These are phyloP conservation scores for Emericellopsis atlantica DNA, from an alignment of 2,329 filamentous ascomycete species.

Conservation along the genomic window DNA sequence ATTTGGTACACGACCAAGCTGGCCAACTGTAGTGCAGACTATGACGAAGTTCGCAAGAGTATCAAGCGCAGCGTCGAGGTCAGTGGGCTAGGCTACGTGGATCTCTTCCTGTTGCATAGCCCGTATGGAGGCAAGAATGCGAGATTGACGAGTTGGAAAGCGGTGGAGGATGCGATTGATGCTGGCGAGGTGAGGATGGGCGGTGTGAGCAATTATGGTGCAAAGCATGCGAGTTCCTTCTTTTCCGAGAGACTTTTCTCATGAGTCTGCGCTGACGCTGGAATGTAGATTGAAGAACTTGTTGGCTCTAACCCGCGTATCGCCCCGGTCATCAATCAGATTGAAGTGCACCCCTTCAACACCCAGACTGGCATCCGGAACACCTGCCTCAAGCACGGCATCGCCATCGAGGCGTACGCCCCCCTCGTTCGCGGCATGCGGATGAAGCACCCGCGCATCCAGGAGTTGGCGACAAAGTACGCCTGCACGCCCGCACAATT, in stretches of 20 bases:
- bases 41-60: constrained; percentile 53
- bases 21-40: constrained; percentile 48
- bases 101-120: constrained; percentile 68
- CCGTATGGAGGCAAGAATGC: constrained; percentile 62
- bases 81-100: constrained; percentile 61
- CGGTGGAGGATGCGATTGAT: constrained; percentile 62
- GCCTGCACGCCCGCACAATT: constrained; percentile 59
- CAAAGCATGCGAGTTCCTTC: constrained; percentile 50
- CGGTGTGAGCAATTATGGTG: constrained; percentile 69
- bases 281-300: constrained; percentile 50
- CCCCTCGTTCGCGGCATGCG: constrained; percentile 60
- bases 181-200: constrained; percentile 59
- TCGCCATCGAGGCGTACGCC: constrained; percentile 68
- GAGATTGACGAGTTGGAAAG: constrained; percentile 61
- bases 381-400: constrained; percentile 52
- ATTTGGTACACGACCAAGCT: constrained; percentile 76
- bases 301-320: constrained; percentile 49
- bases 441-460: constrained; percentile 54
- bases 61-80: constrained; percentile 53
- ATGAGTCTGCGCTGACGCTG: rapidly evolving
- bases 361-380: constrained; percentile 54
- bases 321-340: constrained; percentile 62
- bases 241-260: background rate
- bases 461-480: constrained; percentile 53
- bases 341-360: constrained; percentile 76